Conservation (phyloP, 2,329 filamentous ascomycete species). For the Aspergillus pseudoterreus region DNA sequence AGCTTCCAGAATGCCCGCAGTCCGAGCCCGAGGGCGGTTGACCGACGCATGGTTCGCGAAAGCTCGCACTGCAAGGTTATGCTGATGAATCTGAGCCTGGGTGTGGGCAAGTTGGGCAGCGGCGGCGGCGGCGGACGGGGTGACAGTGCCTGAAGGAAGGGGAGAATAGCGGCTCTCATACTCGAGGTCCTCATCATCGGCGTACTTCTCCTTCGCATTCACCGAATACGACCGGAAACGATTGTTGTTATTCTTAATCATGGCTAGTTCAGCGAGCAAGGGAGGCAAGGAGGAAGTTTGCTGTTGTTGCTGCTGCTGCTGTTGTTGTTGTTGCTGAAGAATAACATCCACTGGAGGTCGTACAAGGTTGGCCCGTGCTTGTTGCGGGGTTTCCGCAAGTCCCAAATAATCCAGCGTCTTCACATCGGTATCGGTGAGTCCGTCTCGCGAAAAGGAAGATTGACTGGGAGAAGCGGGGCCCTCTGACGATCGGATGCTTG, state of each 20-base stretch:
- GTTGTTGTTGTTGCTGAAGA: constrained; percentile 43
- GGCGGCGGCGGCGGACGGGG: constrained; percentile 54
- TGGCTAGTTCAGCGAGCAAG: constrained; percentile 70
- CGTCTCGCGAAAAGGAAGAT: constrained; percentile 81
- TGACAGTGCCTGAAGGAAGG: constrained; percentile 57
- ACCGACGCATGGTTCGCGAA: constrained; percentile 80
- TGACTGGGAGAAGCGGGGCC: constrained; percentile 82
- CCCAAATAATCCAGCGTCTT: constrained; percentile 94
- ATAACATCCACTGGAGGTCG: constrained; percentile 54
- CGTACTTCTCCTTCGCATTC: constrained; percentile 97
- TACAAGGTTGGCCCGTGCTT: constrained; percentile 67
- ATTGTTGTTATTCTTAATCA: constrained; percentile 71
- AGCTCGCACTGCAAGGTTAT: constrained; percentile 90
- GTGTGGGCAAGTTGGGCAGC: constrained; percentile 59
- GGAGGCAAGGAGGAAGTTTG: constrained; percentile 50
- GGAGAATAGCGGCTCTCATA: constrained; percentile 59
- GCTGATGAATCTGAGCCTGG: constrained; percentile 72
- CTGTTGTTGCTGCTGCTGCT: constrained; percentile 44
- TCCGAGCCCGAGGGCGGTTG: constrained; percentile 81
- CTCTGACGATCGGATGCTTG: constrained; percentile 84
- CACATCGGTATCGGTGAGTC: constrained; percentile 80
- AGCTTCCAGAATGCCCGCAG: constrained; percentile 84
- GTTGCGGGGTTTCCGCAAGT: constrained; percentile 87
- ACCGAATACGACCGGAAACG: constrained; percentile 95
- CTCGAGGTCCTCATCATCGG: constrained; percentile 78